phyloP scores from a whole-genome alignment of 1,284 basidiomycete genomes.

The Paramarasmius palmivorus region DNA sequence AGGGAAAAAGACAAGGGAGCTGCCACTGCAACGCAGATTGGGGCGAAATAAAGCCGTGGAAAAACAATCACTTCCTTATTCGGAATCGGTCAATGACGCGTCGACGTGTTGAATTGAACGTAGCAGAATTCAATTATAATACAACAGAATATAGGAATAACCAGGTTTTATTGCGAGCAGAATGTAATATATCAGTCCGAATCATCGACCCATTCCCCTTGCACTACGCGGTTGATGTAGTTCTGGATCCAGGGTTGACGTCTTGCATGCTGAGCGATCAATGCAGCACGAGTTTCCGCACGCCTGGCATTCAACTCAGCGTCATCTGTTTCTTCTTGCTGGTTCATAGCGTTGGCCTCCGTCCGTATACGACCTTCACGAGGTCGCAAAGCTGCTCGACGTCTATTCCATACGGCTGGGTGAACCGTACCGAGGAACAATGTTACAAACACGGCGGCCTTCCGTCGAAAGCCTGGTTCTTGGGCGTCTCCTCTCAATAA shows the following conservation, averaged over 20 bases:
- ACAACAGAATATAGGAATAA: background rate
- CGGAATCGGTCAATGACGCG: too few species aligned
- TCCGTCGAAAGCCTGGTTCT: constrained; percentile 50
- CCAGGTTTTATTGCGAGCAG: background rate
- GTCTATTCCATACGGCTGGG: constrained; percentile 75
- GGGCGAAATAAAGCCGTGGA: background rate
- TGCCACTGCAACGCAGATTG: background rate
- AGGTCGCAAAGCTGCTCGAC: constrained; percentile 56
- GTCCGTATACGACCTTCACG: constrained; percentile 70
- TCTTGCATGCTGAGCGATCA: constrained; percentile 48
- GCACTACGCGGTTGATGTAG: constrained; percentile 66
- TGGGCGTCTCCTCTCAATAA: constrained; percentile 36
- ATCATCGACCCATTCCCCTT: constrained; percentile 73
- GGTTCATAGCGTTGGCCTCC: constrained; percentile 57
- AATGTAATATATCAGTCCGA: constrained; percentile 34
- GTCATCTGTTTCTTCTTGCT: constrained; percentile 30
- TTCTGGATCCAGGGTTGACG: constrained; percentile 62
- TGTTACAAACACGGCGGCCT: constrained; percentile 52
- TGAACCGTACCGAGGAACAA: constrained; percentile 66
- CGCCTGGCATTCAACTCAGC: constrained; percentile 30
- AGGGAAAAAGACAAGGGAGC: background rate
- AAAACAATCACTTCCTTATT: too few species aligned
- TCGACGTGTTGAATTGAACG: background rate
- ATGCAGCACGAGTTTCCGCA: constrained; percentile 33
- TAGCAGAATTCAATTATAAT: background rate